Percentiles rank a stretch among this genome's conserved stretches.
phyloP scores from a whole-genome alignment of 2,329 filamentous ascomycete genomes.

The Lecanicillium sp. region DNA sequence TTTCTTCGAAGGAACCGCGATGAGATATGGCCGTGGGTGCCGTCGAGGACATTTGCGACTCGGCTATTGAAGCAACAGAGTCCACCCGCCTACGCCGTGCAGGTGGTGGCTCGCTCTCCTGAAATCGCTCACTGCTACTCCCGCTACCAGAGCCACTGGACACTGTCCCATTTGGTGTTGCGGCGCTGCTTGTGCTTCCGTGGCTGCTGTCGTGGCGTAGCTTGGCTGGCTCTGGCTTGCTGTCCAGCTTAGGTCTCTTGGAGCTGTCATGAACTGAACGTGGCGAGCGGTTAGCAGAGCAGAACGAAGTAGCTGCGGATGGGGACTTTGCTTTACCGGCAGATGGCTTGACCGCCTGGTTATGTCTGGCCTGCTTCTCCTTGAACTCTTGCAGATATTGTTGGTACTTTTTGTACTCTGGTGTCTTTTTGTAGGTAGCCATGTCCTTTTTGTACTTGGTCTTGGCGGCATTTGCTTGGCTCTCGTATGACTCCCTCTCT shows the following conservation, averaged over 20 bases:
- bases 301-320: too few relatives aligned
- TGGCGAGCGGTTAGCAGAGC: slow-evolving; percentile 9
- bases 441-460: slow-evolving; percentile 70
- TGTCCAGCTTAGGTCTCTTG: slow-evolving; percentile 27
- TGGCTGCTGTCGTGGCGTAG: slow-evolving; percentile 29
- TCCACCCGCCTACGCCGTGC: slow-evolving; percentile 38
- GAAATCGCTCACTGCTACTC: slow-evolving; percentile 39
- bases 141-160: slow-evolving; percentile 31
- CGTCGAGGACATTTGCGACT: slow-evolving; percentile 35
- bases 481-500: slow-evolving; percentile 67
- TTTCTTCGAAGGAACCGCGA: slow-evolving; percentile 33
- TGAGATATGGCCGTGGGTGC: slow-evolving; percentile 26
- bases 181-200: slow-evolving; percentile 33
- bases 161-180: slow-evolving; percentile 26
- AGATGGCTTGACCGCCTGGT: slow-evolving; percentile 37
- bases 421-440: slow-evolving; percentile 69
- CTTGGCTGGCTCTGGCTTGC: slow-evolving; percentile 34
- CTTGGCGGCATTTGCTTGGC: slow-evolving; percentile 64
- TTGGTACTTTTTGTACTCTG: slow-evolving; percentile 59
- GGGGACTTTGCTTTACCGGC: background rate
- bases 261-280: slow-evolving; percentile 37
- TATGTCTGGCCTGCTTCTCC: slow-evolving; percentile 55
- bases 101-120: slow-evolving; percentile 40
- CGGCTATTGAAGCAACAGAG: slow-evolving; percentile 38
- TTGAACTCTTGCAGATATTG: slow-evolving; percentile 74